Evolutionary conservation across 257 asterid species (phyloP).

Genomic region (Petrea volubilis): DNA sequence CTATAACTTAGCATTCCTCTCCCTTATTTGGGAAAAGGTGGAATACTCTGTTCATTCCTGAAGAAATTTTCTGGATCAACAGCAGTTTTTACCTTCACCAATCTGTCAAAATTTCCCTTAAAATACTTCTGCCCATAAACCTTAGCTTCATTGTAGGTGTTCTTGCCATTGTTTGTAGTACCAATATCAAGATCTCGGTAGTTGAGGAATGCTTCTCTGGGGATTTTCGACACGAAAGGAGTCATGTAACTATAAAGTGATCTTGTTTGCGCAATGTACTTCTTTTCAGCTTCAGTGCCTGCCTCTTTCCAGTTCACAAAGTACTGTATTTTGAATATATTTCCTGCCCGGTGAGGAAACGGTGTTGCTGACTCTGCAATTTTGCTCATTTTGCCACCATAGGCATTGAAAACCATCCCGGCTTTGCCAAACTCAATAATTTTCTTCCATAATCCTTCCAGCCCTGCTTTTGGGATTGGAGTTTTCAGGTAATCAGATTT

Average conservation of each 20-base stretch:
- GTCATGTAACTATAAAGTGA: conserved; percentile 46
- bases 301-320: conserved; percentile 45
- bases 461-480: conserved; percentile 33
- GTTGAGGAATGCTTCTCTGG: conserved; percentile 60
- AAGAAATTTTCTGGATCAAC: conserved; percentile 65
- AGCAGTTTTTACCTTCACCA: conserved; percentile 52
- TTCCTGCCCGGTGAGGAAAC: conserved; percentile 64
- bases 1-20: conserved; percentile 2
- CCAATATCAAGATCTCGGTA: conserved; percentile 68
- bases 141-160: conserved; percentile 36
- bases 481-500: conserved; percentile 61
- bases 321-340: conserved; percentile 51
- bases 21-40: conserved; percentile 23
- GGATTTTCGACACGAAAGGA: conserved; percentile 54
- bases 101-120: conserved; percentile 53
- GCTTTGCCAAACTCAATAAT: conserved; percentile 32
- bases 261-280: conserved; percentile 37
- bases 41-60: conserved; percentile 59
- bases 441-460: conserved; percentile 31
- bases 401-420: conserved; percentile 46
- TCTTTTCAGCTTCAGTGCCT: conserved; percentile 33
- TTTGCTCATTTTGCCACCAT: conserved; percentile 57
- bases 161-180: conserved; percentile 35
- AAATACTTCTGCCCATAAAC: conserved; percentile 60
- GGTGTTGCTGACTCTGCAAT: conserved; percentile 48